phyloP scores from a whole-genome alignment of 352 stramenopile genomes.

The Albugo laibachii region DNA sequence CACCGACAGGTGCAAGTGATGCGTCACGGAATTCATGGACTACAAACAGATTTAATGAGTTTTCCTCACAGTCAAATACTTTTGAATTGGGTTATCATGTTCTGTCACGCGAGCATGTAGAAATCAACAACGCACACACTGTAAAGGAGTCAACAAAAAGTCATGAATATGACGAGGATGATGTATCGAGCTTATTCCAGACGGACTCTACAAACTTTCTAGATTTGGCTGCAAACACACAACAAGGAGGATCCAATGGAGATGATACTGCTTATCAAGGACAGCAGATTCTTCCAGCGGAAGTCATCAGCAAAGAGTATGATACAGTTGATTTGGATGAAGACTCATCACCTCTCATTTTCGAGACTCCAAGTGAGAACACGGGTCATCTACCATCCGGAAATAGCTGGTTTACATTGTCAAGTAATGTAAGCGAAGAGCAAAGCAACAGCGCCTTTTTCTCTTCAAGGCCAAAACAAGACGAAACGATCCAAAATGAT shows the following conservation, averaged over 20 bases:
- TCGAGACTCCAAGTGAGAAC: background rate
- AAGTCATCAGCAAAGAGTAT: constrained; percentile 15
- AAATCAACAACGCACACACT: constrained; percentile 6
- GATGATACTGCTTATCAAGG: constrained; percentile 1
- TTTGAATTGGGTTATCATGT: constrained; percentile 12
- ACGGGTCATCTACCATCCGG: background rate
- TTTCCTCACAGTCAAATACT: constrained; percentile 9
- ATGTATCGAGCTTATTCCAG: no score
- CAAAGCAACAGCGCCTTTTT: constrained; percentile 10
- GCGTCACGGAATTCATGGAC: background rate
- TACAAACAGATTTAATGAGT: background rate
- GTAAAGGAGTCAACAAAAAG: no score
- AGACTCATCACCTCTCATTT: constrained; percentile 5
- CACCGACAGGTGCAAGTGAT: constrained; percentile 4
- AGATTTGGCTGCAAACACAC: constrained; percentile 1
- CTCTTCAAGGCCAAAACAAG: background rate
- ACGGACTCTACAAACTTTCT: no score
- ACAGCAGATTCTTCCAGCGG: constrained; percentile 9
- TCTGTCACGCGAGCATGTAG: constrained; percentile 14
- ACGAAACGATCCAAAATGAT: background rate
- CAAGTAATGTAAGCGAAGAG: constrained; percentile 9
- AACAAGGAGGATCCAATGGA: constrained; percentile 3
- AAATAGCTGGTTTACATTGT: background rate
- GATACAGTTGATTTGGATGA: constrained; percentile 25
- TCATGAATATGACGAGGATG: no score